phyloP scores from a whole-genome alignment of 164 flowering plant species.

The Santalum album region DNA sequence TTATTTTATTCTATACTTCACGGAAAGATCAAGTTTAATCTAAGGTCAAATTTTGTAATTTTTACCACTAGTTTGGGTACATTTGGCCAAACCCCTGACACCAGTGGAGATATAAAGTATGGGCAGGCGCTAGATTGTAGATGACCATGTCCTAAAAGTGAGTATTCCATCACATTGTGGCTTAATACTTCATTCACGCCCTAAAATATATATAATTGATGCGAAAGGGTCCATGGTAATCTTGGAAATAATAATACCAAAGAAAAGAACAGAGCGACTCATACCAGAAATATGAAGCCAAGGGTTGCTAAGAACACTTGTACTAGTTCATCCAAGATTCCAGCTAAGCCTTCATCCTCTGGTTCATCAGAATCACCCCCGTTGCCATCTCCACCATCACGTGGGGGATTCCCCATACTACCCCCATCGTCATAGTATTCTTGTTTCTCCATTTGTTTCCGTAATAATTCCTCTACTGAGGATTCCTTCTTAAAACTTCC shows the following conservation, averaged over 20 bases:
- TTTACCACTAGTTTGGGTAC: too few relatives aligned
- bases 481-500: conserved; percentile 37
- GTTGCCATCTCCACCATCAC: conserved; percentile 33
- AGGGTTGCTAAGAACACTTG: conserved; percentile 68
- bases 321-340: conserved; percentile 42
- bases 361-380: conserved; percentile 34
- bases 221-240: too few relatives aligned
- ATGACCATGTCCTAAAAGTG: too few relatives aligned
- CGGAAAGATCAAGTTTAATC: too few relatives aligned
- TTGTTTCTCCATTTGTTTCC: conserved; percentile 51
- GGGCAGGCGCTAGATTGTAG: too few relatives aligned
- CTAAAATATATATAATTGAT: too few relatives aligned
- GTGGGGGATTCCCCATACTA: conserved; percentile 31
- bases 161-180: too few relatives aligned
- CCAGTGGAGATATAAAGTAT: too few relatives aligned
- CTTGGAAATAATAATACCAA: too few relatives aligned
- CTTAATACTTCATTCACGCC: too few relatives aligned
- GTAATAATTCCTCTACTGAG: conserved; percentile 53
- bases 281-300: conserved; percentile 64
- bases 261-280: neutral
- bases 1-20: too few relatives aligned
- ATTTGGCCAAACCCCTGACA: too few relatives aligned
- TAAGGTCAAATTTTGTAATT: neutral
- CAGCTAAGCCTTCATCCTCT: conserved; percentile 47
- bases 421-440: conserved; percentile 47